Percentiles rank a stretch among this genome's conserved stretches.
phyloP scores from a whole-genome alignment of 805 yeast genomes.

The Saccharomycopsis vini region DNA sequence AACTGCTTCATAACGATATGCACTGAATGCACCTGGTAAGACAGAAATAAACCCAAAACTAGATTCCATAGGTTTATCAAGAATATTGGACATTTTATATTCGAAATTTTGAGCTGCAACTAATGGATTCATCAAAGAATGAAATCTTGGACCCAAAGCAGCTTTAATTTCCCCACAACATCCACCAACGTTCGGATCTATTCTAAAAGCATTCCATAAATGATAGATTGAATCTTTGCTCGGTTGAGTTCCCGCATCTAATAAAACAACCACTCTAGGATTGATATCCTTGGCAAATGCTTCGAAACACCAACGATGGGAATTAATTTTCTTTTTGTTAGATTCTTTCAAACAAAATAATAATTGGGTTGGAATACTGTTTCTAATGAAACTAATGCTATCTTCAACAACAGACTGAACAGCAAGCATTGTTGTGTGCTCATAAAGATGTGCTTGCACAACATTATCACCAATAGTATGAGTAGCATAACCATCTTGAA shows the following conservation, averaged over 20 bases:
- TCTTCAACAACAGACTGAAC: conserved; percentile 35
- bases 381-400: conserved; percentile 54
- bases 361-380: conserved; percentile 75
- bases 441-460: conserved; percentile 84
- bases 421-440: conserved; percentile 87
- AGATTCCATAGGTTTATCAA: conserved; percentile 94
- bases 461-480: conserved; percentile 73
- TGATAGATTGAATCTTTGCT: conserved; percentile 75
- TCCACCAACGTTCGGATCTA: conserved; percentile 79
- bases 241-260: conserved; percentile 95
- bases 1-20: conserved; percentile 79
- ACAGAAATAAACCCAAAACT: conserved; percentile 92
- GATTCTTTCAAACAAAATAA: conserved; percentile 84
- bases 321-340: conserved; percentile 83
- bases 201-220: conserved; percentile 79
- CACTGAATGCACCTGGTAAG: conserved; percentile 94
- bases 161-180: conserved; percentile 97
- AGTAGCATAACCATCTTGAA: conserved; percentile 94
- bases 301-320: conserved; percentile 95
- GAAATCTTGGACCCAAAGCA: conserved; percentile 55
- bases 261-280: conserved; percentile 73
- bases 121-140: conserved; percentile 64
- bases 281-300: conserved; percentile 77
- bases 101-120: conserved; percentile 97
- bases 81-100: conserved; percentile 87